phyloP scores from a whole-genome alignment of 1,284 basidiomycete genomes.

The Rhodotorula sp. region DNA sequence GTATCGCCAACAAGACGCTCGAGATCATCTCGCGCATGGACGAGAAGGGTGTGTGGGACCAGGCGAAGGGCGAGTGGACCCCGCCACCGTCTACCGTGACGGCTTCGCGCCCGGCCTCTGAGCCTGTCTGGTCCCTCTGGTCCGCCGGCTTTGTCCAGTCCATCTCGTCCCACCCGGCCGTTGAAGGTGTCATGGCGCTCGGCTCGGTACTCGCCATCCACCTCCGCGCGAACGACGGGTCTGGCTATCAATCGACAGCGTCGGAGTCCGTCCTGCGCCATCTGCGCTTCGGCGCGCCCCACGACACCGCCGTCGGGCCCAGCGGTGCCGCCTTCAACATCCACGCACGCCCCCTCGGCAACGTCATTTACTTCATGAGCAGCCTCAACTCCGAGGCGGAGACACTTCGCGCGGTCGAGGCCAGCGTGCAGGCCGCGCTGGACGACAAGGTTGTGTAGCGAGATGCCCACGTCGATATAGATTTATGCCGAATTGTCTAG shows the following conservation, averaged over 20 bases:
- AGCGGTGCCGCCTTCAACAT: slow-evolving; percentile 61
- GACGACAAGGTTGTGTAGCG: not conserved
- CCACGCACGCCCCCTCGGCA: slow-evolving; percentile 85
- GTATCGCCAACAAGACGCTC: slow-evolving; percentile 81
- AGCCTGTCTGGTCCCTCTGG: slow-evolving; percentile 83
- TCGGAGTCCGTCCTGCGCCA: slow-evolving; percentile 62
- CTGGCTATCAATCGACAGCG: slow-evolving; percentile 73
- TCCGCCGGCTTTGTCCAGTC: slow-evolving; percentile 66
- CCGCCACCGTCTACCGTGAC: slow-evolving; percentile 28
- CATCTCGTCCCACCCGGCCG: slow-evolving; percentile 62
- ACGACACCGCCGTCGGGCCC: slow-evolving; percentile 9
- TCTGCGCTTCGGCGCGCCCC: slow-evolving; percentile 24
- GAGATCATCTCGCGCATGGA: slow-evolving; percentile 59
- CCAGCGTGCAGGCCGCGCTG: slow-evolving; percentile 16
- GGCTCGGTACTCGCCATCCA: slow-evolving; percentile 85
- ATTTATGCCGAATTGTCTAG: not conserved
- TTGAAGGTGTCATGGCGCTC: slow-evolving; percentile 79
- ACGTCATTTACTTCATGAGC: slow-evolving; percentile 92
- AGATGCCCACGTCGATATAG: not conserved
- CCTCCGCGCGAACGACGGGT: slow-evolving; percentile 60
- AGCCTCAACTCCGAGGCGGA: slow-evolving; percentile 69
- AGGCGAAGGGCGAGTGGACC: slow-evolving; percentile 59
- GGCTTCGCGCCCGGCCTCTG: not conserved
- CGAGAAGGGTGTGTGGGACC: slow-evolving; percentile 58
- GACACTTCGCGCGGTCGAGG: slow-evolving; percentile 48